Evolutionary conservation across 1,284 basidiomycete genomes (phyloP), one percentile per base, ranked within the genome.

Genomic region (Cryptococcus sp.): DNA sequence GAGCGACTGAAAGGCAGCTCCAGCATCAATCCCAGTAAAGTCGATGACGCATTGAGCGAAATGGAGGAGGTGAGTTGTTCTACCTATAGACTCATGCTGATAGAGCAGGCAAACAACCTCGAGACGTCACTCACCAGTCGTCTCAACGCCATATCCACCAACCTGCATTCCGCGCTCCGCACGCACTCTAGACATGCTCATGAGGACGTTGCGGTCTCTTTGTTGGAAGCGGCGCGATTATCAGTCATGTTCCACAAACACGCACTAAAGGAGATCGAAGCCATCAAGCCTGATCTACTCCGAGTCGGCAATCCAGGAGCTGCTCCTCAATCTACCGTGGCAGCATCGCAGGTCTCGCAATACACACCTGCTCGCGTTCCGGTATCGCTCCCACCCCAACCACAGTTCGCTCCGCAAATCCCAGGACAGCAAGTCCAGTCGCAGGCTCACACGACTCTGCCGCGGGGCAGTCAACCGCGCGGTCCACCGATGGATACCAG

Each of bases 41-140:
- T 95, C 5, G 92, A 96, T 73, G 93, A 95, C 70, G 93, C 93
- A 0, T 79, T 97, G 48, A 90, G 91, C 72, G 93, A 97, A 61
- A 86, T 96, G 80, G 89, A 94, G 77, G 93, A 96, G 86, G 91
- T 91, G 54, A 60, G 79, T 23, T 20, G 17, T n/a, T n/a, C 20
- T 20, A n/a, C 17, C 1, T 5, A n/a, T 56, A 22, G 44, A 25
- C 10, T 53, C 22, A 13, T 59, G 17, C 46, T 50, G 25, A 16
- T 16, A 31, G 22, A 20, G 13, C 56, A 70, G 90, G 93, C 93
- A 3, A 87, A 88, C 68, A 88, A 88, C 66, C 89, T 92, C 61
- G 94, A 97, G 75, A 85, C 88, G 72, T 83, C 87, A 8, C 85
- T 96, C 31, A 86, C 88, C 3, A 84, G 85, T 54, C 87, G 91